Percentiles rank a stretch among this genome's conserved stretches.
Evolutionary conservation across 2,329 filamentous ascomycete genomes (phyloP).

Genomic region (Coniella vitis): DNA sequence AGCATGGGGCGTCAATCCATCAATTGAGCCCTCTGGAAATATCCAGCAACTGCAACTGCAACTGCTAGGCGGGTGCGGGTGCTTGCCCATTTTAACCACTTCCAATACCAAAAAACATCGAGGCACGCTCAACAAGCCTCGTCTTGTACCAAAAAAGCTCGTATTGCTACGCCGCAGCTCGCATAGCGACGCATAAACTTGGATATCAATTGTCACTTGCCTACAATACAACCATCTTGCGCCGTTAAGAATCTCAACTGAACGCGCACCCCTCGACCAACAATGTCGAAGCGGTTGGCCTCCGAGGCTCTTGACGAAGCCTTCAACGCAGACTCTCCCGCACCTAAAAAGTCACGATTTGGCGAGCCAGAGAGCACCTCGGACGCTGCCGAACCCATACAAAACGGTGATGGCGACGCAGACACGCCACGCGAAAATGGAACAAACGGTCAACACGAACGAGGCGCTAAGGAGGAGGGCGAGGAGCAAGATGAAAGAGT

Average conservation of each 20-base stretch:
- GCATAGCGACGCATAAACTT: background rate
- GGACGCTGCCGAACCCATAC: constrained; percentile 25
- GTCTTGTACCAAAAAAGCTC: no score
- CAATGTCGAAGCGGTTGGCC: constrained; percentile 43
- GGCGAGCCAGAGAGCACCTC: constrained; percentile 29
- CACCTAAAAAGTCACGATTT: constrained; percentile 50
- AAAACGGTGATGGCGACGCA: constrained; percentile 17
- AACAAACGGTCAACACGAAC: constrained; percentile 26
- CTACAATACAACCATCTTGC: no score
- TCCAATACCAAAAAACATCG: no score
- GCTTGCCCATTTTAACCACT: background rate
- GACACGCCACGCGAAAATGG: constrained; percentile 18
- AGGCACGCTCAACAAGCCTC: no score
- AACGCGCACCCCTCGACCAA: no score
- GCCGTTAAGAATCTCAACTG: no score
- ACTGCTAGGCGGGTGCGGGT: no score
- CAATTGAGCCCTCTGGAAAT: background rate
- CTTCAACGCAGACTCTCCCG: constrained; percentile 47
- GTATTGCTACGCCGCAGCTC: background rate
- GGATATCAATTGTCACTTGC: no score
- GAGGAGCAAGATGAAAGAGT: constrained; percentile 22
- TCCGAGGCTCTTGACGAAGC: constrained; percentile 54
- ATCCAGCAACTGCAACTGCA: background rate
- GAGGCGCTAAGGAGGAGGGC: constrained; percentile 33
- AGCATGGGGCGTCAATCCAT: constrained; percentile 9